Conservation (phyloP, 1,284 basidiomycete species). For the Pterulicium gracile region DNA sequence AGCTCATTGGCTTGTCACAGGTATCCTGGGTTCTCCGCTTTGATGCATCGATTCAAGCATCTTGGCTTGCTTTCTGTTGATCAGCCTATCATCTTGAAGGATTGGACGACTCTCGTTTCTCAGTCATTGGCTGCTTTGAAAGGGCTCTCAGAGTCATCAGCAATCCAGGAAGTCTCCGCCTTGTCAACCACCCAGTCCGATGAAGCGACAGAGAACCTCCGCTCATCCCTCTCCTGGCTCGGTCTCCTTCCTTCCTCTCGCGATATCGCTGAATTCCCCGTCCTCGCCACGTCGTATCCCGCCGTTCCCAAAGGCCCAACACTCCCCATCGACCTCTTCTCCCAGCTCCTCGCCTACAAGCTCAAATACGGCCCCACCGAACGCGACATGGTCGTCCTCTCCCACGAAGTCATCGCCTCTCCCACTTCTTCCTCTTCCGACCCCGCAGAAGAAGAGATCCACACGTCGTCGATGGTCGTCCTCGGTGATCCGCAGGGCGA, state of each 20-base stretch:
- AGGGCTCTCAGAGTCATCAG: too few relatives aligned
- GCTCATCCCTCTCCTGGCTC: too few relatives aligned
- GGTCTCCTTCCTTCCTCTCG: constrained; percentile 27
- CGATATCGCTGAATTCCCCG: constrained; percentile 6
- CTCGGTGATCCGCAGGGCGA: constrained; percentile 53
- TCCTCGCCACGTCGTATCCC: constrained; percentile 25
- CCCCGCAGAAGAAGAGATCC: constrained; percentile 31
- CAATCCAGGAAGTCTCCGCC: too few relatives aligned
- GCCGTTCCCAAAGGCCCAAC: constrained; percentile 30
- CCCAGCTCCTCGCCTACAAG: constrained; percentile 63
- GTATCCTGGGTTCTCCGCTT: constrained; percentile 76
- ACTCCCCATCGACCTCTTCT: constrained; percentile 73
- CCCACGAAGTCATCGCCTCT: constrained; percentile 69
- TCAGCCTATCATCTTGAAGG: constrained; percentile 17
- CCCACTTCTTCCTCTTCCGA: not conserved
- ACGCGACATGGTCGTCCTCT: constrained; percentile 80
- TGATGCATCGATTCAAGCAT: constrained; percentile 41
- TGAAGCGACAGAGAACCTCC: too few relatives aligned
- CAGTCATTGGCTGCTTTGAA: too few relatives aligned
- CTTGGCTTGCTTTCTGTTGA: constrained; percentile 5
- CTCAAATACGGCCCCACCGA: constrained; percentile 68
- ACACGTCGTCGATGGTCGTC: constrained; percentile 67
- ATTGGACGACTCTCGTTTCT: constrained; percentile 19
- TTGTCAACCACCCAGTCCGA: too few relatives aligned
- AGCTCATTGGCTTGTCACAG: constrained; percentile 24